Evolutionary conservation across 352 stramenopile genomes (phyloP), one percentile per base, ranked within the genome.

Genomic region (Vaucheria bursata): DNA sequence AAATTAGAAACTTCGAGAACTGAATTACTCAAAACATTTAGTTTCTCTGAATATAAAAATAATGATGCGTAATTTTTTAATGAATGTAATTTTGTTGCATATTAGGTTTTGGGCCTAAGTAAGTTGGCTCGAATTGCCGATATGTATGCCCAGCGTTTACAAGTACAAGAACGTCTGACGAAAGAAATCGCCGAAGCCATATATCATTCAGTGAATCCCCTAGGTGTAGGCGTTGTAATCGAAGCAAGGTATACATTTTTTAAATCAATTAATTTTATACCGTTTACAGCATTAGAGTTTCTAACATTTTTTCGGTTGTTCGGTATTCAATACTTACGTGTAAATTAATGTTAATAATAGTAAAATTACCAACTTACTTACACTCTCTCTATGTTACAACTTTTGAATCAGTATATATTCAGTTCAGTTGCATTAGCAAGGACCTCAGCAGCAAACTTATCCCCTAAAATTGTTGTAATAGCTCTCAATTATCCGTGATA

Each of bases 141-240:
- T 78, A 92, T 99, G 29, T 99, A 96, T 84, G 85, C 95, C 12
- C 88, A 95, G 35, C 89, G 96, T 4, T 86, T 99, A 39, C 96
- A 99, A 86, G 95, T 99, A 12, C 96, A 99, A 85, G 96, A 99
- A 85, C 88, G 96, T 7, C 87, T 99, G n/a, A 99, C 96, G 5
- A 94, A 95, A 80, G 93, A 99, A 86, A 99, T 99, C 87, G 96
- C 93, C 0, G 93, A 97, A 86, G 95, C 95, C 6, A 93, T 99
- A 71, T 96, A 97, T 88, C 90, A 97, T 74, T 92, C 93, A 33
- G 92, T 99, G 67, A 85, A 97, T 77, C 94, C 96, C 52, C 88
- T 97, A 71, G 96, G 96, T 37, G 96, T 99, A 18, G 96, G 89
- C 1, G 96, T 99, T n/a, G 93, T 99, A 73, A 92, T 99, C 70